Evolutionary conservation across 2,329 filamentous ascomycete species (phyloP), one percentile per base, ranked within the genome.

Genomic region (Fusarium keratoplasticum): DNA sequence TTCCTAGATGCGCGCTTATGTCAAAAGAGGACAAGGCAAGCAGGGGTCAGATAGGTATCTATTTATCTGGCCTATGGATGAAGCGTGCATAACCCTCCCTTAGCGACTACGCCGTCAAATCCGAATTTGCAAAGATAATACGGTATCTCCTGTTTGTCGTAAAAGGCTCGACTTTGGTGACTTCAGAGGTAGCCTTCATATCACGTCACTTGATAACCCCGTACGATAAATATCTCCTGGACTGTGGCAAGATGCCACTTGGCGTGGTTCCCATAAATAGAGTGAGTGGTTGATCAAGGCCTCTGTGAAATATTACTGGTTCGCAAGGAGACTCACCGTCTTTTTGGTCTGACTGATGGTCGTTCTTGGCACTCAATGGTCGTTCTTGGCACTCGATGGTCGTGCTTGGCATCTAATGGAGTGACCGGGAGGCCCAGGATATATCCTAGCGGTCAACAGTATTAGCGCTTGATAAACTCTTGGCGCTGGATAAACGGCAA

Each of bases 201-300:
- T 27, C 27, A 27, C 27, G 27, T 27, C 27, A 27, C 27, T 27
- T 27, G 27, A 27, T 27, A 27, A 27, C 35, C 14, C 35, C 35
- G 16, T 36, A 42, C 38, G 38, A 42, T 42, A 42, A 42, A 42
- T 22, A 42, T 13, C 44, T 29, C 27, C 8, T 29, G 27, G 27
- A 29, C 44, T 25, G 44, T 29, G 47, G 47, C 47, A 29, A 47
- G 61, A 64, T 58, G 36, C 50, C 35, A 58, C 50, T 58, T 64
- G 61, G 61, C 50, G 36, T 64, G 47, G 50, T 64, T 64, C 61
- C 61, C 61, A 63, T 57, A 57, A 64, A 64, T 64, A 57, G 61
- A 63, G 61, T 57, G 61, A 44, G 50, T 33, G 40, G 40, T 44
- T 64, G 52, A 64, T 50, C 40, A 64, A 58, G 61, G 29, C 38